These are phyloP conservation scores for Aspergillus pseudonomiae DNA, from an alignment of 2,329 filamentous ascomycete genomes.

Conservation along the genomic window DNA sequence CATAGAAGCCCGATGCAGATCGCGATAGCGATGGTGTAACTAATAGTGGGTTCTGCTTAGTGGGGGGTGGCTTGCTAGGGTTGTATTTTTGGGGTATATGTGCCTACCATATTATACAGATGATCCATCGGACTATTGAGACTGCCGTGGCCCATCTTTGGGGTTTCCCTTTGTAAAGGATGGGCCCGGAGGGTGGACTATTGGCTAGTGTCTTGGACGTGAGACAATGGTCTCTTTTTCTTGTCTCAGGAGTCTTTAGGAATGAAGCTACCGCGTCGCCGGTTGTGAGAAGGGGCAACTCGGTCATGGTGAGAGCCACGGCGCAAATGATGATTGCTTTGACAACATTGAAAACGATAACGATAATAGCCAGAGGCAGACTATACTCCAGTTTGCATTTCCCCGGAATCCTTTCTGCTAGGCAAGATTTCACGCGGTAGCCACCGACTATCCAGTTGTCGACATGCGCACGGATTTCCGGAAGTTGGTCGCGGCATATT, in stretches of 20 bases:
- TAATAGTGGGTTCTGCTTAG: neutral
- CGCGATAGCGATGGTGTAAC: neutral
- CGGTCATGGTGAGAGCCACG: neutral
- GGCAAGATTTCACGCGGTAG: slow-evolving; percentile 10
- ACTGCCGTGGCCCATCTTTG: slow-evolving; percentile 8
- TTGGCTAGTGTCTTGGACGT: neutral
- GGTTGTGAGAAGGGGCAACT: slow-evolving; percentile 5
- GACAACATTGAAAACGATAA: slow-evolving; percentile 24
- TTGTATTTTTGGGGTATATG: neutral
- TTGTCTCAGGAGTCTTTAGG: slow-evolving; percentile 1
- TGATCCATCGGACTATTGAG: slow-evolving; percentile 1
- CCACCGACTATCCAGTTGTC: slow-evolving; percentile 4
- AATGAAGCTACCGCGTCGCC: slow-evolving; percentile 17
- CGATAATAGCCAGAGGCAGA: slow-evolving; percentile 16
- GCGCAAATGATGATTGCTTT: slow-evolving; percentile 15
- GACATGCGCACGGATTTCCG: neutral
- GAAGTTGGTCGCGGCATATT: neutral
- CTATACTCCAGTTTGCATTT: slow-evolving; percentile 23
- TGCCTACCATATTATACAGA: neutral
- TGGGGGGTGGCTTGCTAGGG: neutral
- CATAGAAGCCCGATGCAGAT: slow-evolving; percentile 7
- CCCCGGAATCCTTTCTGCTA: slow-evolving; percentile 20
- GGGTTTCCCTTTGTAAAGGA: neutral
- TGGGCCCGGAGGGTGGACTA: neutral
- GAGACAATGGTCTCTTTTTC: slow-evolving; percentile 1